Conservation (phyloP, 495 filamentous ascomycete genomes). For the Venustampulla echinocandica region DNA sequence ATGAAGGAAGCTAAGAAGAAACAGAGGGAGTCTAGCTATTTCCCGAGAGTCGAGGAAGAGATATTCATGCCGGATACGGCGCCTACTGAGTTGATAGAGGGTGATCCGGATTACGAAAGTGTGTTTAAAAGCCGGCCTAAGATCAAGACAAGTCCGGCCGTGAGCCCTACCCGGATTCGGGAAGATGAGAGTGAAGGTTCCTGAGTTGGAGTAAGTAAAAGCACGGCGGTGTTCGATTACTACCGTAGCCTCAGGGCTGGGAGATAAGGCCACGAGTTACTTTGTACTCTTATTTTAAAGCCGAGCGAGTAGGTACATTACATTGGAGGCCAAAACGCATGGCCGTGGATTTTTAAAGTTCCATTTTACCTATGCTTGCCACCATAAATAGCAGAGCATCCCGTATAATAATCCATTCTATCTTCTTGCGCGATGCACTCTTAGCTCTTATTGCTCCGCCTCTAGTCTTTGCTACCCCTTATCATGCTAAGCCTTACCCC, state of each 20-base stretch:
- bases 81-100: conserved; percentile 42
- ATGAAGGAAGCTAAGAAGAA: conserved; percentile 32
- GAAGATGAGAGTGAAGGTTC: conserved; percentile 5
- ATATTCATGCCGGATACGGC: conserved; percentile 9
- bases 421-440: too few species aligned
- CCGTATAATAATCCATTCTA: too few species aligned
- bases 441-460: too few species aligned
- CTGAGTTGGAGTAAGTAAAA: background rate
- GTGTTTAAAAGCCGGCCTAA: conserved; percentile 81
- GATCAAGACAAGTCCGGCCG: conserved; percentile 61
- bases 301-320: too few species aligned
- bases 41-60: conserved; percentile 22
- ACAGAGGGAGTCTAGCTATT: conserved; percentile 24
- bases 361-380: too few species aligned
- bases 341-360: background rate
- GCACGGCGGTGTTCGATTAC: background rate
- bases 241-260: too few species aligned
- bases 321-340: background rate
- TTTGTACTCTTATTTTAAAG: too few species aligned
- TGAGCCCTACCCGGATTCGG: conserved; percentile 22
- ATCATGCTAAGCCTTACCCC: too few species aligned
- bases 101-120: conserved; percentile 70
- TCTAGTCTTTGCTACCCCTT: too few species aligned
- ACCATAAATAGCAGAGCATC: too few species aligned
- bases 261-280: too few species aligned